Base-by-base conservation (phyloP, 202 grass and related monocot genomes). In the Brachypodium distachyon region DNA sequence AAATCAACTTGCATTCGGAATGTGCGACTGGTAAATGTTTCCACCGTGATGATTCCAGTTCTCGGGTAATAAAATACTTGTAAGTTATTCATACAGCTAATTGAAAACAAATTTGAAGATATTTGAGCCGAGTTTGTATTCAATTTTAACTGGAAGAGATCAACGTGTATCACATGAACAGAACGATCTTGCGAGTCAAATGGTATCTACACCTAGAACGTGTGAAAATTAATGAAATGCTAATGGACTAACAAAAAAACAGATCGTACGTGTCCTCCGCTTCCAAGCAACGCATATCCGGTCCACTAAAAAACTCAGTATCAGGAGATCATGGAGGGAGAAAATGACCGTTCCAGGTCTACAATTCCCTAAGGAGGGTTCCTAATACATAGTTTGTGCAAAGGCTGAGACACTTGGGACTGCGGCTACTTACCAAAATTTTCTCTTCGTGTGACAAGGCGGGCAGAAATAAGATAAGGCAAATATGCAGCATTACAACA, bases 341-440 rank as follows among this genome's bases (percentile, higher is more conserved):
- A 27, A 42, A 12, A 1, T 2, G 19, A 26, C 29, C 21, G 12
- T 27, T 43, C 59, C 7, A 17, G 19, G 44, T 44, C 16, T n/a
- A n/a, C n/a, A n/a, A n/a, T n/a, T n/a, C n/a, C 12, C 19, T 48
- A 73, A 37, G n/a, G 23, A 38, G 37, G 43, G 10, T 17, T 17
- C 27, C 23, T 22, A 4, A 16, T 63, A 54, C 54, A 62, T 57
- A 36, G 22, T 61, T 70, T 1, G 46, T 26, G 17, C 19, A n/a
- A 49, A n/a, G 6, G n/a, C 48, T 25, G 31, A 52, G 36, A 21
- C 73, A 66, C 32, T 59, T 50, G 31, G 16, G 61, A 12, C 2
- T 19, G 17, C 19, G 6, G 37, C 48, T 38, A 21, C 74, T 56
- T 67, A 73, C 23, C 39, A 83, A 83, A 82, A 78, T 52, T 73